These are phyloP conservation scores for Hirsutella minnesotensis DNA, from an alignment of 2,329 filamentous ascomycete species.

Conservation along the genomic window DNA sequence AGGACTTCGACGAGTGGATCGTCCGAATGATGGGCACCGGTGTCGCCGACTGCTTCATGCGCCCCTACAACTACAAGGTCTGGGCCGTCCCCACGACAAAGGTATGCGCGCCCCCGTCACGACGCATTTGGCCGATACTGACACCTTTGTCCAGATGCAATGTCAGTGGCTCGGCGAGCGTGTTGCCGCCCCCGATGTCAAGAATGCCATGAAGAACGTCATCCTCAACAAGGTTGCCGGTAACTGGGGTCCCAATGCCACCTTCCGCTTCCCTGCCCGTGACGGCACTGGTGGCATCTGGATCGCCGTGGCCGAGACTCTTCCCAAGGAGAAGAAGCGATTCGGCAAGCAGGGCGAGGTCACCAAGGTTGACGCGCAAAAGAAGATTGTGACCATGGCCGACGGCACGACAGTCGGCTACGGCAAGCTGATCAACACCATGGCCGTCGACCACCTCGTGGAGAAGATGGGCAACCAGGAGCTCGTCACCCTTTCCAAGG, in stretches of 20 bases:
- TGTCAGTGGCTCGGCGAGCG: conserved; percentile 97
- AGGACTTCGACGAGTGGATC: conserved; percentile 98
- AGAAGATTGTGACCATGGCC: conserved; percentile 69
- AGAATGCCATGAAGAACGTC: conserved; percentile 85
- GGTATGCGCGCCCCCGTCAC: conserved; percentile 37
- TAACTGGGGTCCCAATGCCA: conserved; percentile 96
- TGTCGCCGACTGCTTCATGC: conserved; percentile 93
- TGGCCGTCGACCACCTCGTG: conserved; percentile 83
- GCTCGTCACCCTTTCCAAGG: conserved; percentile 72
- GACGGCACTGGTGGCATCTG: conserved; percentile 98
- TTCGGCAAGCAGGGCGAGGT: conserved; percentile 82
- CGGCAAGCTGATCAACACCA: conserved; percentile 87
- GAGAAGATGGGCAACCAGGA: conserved; percentile 82
- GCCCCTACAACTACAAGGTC: conserved; percentile 99
- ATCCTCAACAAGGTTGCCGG: conserved; percentile 93
- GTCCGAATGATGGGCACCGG: conserved; percentile 81
- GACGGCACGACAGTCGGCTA: conserved; percentile 86
- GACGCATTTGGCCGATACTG: background rate
- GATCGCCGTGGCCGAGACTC: conserved; percentile 89
- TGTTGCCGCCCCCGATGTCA: conserved; percentile 92
- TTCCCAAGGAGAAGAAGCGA: conserved; percentile 82
- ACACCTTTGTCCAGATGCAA: conserved; percentile 64
- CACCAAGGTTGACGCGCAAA: conserved; percentile 72
- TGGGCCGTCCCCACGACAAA: conserved; percentile 97
- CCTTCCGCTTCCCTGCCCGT: conserved; percentile 92